Evolutionary conservation across 306 rosid genomes (phyloP).

Genomic region (Cajanus cajan): DNA sequence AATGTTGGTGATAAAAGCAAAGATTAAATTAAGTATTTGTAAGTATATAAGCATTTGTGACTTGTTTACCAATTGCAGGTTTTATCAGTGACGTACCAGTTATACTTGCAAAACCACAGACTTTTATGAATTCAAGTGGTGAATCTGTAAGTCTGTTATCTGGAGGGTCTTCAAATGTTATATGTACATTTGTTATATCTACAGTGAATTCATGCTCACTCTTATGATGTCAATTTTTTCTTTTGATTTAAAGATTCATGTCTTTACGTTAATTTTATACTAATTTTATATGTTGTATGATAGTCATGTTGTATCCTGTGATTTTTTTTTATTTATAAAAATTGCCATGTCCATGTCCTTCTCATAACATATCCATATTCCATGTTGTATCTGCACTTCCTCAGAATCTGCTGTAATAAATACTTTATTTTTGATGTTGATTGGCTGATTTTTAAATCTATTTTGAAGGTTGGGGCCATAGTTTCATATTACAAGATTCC

Average conservation of each 20-base stretch:
- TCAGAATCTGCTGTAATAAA: neutral
- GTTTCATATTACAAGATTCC: conserved; percentile 92
- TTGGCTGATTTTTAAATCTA: conserved; percentile 30
- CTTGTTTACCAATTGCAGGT: conserved; percentile 51
- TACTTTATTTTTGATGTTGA: conserved; percentile 30
- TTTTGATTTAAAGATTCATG: neutral
- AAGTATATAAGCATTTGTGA: neutral
- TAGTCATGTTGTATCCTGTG: neutral
- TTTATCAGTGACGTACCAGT: conserved; percentile 74
- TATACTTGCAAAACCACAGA: conserved; percentile 89
- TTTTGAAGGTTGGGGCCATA: conserved; percentile 83
- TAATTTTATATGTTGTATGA: neutral
- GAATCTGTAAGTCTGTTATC: conserved; percentile 85
- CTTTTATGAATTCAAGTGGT: conserved; percentile 93
- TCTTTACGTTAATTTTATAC: neutral
- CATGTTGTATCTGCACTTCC: neutral
- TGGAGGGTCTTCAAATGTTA: conserved; percentile 24
- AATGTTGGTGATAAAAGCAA: neutral
- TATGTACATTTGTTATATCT: neutral
- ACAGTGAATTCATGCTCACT: neutral
- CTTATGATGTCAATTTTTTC: neutral
- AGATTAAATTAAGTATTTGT: neutral
- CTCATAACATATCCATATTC: neutral
- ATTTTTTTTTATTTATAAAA: neutral
- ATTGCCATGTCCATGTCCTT: neutral